phyloP scores from a whole-genome alignment of 495 filamentous ascomycete genomes.

The Aspergillus saccharolyticus region DNA sequence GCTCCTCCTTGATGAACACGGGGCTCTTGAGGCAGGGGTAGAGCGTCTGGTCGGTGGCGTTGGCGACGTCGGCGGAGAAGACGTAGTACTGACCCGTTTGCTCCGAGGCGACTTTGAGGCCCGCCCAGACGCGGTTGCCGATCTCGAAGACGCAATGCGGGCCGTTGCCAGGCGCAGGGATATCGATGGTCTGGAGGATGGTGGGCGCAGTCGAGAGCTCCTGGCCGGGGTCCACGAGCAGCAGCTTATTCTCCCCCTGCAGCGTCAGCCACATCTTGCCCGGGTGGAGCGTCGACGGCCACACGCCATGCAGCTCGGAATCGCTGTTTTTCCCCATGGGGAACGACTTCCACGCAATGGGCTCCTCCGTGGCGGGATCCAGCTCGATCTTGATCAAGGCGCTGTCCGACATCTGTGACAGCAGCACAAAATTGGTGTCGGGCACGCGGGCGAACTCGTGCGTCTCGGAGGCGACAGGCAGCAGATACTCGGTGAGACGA shows the following conservation, averaged over 20 bases:
- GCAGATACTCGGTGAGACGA: conserved; percentile 19
- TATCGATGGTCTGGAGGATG: conserved; percentile 16
- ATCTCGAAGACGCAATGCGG: conserved; percentile 23
- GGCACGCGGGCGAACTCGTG: conserved; percentile 22
- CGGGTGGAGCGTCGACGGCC: conserved; percentile 18
- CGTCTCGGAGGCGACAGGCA: conserved; percentile 17
- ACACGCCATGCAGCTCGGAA: conserved; percentile 19
- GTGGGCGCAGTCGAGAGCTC: conserved; percentile 12
- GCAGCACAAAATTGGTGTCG: conserved; percentile 18
- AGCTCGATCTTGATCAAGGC: conserved; percentile 22
- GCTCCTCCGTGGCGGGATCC: conserved; percentile 16
- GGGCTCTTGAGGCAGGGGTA: conserved; percentile 21
- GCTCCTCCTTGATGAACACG: conserved; percentile 23
- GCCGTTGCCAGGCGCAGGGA: conserved; percentile 17
- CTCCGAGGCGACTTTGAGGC: conserved; percentile 19
- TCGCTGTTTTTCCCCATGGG: conserved; percentile 17
- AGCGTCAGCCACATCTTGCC: conserved; percentile 22
- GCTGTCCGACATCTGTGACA: conserved; percentile 22
- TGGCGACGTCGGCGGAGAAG: conserved; percentile 17
- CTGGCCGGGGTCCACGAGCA: conserved; percentile 21
- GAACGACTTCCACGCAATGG: conserved; percentile 18
- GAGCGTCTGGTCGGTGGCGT: conserved; percentile 11
- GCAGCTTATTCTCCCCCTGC: conserved; percentile 20
- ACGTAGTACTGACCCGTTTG: conserved; percentile 21
- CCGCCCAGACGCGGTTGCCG: conserved; percentile 23